phyloP scores from a whole-genome alignment of 129 eudicot genomes.

The Escallonia rubra region DNA sequence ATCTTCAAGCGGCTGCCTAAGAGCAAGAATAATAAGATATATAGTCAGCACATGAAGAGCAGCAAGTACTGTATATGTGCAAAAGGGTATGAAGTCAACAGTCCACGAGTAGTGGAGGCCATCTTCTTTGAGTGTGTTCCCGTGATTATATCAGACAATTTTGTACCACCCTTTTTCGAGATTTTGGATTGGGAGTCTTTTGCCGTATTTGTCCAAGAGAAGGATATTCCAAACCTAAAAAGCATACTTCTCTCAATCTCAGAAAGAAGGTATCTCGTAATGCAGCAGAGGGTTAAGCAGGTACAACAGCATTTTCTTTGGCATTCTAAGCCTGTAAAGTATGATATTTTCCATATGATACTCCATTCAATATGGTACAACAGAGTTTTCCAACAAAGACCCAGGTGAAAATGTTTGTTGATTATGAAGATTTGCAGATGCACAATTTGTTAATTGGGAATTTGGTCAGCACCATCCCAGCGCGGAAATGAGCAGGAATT shows the following conservation, averaged over 20 bases:
- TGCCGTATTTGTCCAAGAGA: slow-evolving; percentile 63
- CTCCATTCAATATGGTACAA: slow-evolving; percentile 69
- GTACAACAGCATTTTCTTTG: slow-evolving; percentile 65
- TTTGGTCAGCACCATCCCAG: background rate
- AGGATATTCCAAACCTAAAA: slow-evolving; percentile 65
- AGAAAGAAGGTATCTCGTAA: slow-evolving; percentile 38
- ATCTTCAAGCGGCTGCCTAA: slow-evolving; percentile 30
- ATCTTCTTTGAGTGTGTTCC: slow-evolving; percentile 66
- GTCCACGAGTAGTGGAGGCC: slow-evolving; percentile 76
- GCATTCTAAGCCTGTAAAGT: slow-evolving; percentile 53
- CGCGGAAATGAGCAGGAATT: background rate
- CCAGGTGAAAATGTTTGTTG: slow-evolving; percentile 1
- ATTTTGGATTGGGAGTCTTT: slow-evolving; percentile 61
- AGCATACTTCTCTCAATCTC: slow-evolving; percentile 47
- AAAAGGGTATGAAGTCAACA: slow-evolving; percentile 73
- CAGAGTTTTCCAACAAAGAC: slow-evolving; percentile 41
- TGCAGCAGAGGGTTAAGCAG: slow-evolving; percentile 51
- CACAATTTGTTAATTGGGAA: background rate
- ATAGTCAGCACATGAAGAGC: slow-evolving; percentile 45
- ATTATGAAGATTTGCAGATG: background rate
- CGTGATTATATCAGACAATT: slow-evolving; percentile 56
- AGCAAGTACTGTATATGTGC: slow-evolving; percentile 79
- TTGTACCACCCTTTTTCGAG: slow-evolving; percentile 68
- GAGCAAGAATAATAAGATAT: slow-evolving; percentile 26
- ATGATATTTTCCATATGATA: slow-evolving; percentile 67